These are phyloP conservation scores for Nepenthes gracilis DNA, from an alignment of 148 eudicot genomes.

Conservation along the genomic window DNA sequence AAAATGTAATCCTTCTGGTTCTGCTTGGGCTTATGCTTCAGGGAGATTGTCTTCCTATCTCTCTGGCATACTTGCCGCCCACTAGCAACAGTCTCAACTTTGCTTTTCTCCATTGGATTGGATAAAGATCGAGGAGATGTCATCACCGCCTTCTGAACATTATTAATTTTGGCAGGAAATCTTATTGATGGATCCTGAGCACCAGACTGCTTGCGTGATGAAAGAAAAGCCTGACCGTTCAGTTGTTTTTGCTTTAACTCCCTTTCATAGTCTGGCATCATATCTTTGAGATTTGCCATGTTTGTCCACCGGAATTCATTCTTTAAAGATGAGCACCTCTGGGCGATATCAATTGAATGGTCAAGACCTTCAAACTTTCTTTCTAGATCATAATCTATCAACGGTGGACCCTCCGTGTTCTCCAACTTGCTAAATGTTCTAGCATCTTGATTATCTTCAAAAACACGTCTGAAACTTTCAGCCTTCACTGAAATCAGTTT, in stretches of 20 bases:
- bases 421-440: slow-evolving; percentile 13
- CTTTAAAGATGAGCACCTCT: background rate
- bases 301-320: background rate
- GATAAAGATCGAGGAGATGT: slow-evolving; percentile 8
- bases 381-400: slow-evolving; percentile 10
- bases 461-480: slow-evolving; percentile 12
- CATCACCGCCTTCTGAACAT: slow-evolving; percentile 17
- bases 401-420: slow-evolving; percentile 10
- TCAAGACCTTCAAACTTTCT: slow-evolving; percentile 11
- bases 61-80: slow-evolving; percentile 14
- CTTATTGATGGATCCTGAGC: slow-evolving; percentile 13
- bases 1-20: slow-evolving; percentile 11
- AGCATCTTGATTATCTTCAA: slow-evolving; percentile 9
- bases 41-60: slow-evolving; percentile 14
- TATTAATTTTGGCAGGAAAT: slow-evolving; percentile 11
- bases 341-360: background rate
- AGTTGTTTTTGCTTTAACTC: slow-evolving; percentile 4
- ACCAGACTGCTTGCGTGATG: slow-evolving; percentile 9
- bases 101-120: slow-evolving; percentile 15
- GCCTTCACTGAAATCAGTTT: slow-evolving; percentile 13
- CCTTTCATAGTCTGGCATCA: slow-evolving; percentile 3
- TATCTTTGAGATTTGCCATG: slow-evolving; percentile 6
- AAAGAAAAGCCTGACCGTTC: slow-evolving; percentile 10
- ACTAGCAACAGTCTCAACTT: slow-evolving; percentile 7
- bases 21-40: slow-evolving; percentile 29